Base-by-base conservation (phyloP, 1,139 yeast species). In the Lodderomyces metapsilosis region DNA sequence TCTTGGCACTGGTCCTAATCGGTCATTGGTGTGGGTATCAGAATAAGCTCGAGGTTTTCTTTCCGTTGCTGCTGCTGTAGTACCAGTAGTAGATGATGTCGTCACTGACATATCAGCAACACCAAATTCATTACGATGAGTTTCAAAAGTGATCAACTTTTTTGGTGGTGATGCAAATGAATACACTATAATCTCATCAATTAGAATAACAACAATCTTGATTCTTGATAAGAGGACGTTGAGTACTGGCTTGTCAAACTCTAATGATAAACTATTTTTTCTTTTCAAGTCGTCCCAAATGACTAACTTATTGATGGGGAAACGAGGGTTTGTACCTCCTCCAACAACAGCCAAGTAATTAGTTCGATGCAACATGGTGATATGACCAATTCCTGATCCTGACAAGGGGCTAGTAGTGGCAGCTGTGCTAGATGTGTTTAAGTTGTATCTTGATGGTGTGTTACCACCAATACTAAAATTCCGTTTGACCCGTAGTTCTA, bases 241-340 rank as follows among this genome's bases (percentile, higher is more conserved):
- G 41, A 84, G 62, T 2, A 91, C 83, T 0, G 92, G 87, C 36
- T 82, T 77, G 66, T 76, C 73, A 56, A 89, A 88, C 58, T 86
- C 94, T 44, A 91, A 64, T 24, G 78, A 75, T 21, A 88, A 69
- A n/a, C 91, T 85, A 35, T 82, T 82, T 52, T 82, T 82, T 41
- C 85, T 76, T 60, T 88, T 86, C 47, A 88, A 62, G 58, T 91
- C 98, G 62, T 91, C 97, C 96, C 97, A 91, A 12, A 91, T 83
- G 25, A 88, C 75, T 38, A 84, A 71, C 57, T 85, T 85, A 61
- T 88, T 88, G 51, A 78, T 74, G 2, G 96, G 86, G 54, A 80
- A 86, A 51, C 79, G 74, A 27, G 96, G 96, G 45, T 76, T 74
- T 46, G 76, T 72, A 0, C 96, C 96, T 9, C 96, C 96, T 1